Evolutionary conservation across 768 basidiomycete species (phyloP), one percentile per base, ranked within the genome.

Genomic region (Lentinula edodes): DNA sequence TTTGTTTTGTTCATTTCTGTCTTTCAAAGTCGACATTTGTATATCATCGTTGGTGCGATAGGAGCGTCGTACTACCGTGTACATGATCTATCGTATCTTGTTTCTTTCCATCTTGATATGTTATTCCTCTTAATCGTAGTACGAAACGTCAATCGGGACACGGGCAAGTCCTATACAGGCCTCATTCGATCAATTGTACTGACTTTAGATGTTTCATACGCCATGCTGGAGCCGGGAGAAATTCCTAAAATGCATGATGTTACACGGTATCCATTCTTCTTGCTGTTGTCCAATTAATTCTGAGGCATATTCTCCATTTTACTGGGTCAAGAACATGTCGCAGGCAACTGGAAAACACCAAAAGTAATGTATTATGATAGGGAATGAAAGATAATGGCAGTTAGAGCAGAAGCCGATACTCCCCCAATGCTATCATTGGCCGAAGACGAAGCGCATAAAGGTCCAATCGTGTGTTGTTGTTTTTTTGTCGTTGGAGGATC

Each of bases 251-350:
- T 91, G 20, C 80, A 89, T 64, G 89, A 89, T 41, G 88, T 92
- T 58, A 91, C 90, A 61, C 79, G 90, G 90, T 90, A 63, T 32
- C 79, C 63, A 20, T 43, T 23, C 60, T 57, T 32, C 43, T 9
- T 41, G 12, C 50, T 38, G 50, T 50, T 45, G 50, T 45, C 16
- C 58, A 18, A n/a, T 56, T 5, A 54, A 38, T 63, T 66, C 61
- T 67, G 63, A 63, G 58, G 18, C 4, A 6, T 66, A 60, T 63
- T 58, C 64, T 64, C 28, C 63, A 91, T 90, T 61, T 92, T 91
- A 61, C 90, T 89, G 8, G 90, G 90, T 15, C 90, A 91, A 73
- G 90, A 92, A 72, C 89, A 92, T 79, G 88, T 90, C 52, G 89
- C 87, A 13, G 90, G 90, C 42, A 92, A 91, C 70, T 86, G 87